These are phyloP conservation scores for Hyaloperonospora arabidopsidis DNA, from an alignment of 352 stramenopile genomes.

Conservation along the genomic window DNA sequence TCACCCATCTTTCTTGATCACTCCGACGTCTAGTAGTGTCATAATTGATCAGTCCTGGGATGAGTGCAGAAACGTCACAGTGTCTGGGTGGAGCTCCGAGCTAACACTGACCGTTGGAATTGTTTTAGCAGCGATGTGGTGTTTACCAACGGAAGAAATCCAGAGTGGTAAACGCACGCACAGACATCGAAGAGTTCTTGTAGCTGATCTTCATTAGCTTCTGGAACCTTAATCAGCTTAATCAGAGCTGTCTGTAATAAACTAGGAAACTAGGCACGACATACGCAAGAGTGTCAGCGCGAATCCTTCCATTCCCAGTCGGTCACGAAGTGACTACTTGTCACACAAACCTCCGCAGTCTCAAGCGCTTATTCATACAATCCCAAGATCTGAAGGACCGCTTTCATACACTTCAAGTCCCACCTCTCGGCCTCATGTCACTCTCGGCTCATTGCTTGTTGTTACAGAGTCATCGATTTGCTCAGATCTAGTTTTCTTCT, in stretches of 20 bases:
- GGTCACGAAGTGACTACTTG: not conserved
- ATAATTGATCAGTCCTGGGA: conserved; percentile 32
- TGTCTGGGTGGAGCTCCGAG: conserved; percentile 11
- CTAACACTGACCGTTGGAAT: conserved; percentile 21
- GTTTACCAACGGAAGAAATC: not conserved
- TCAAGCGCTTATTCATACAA: conserved; percentile 25
- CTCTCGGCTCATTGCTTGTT: not conserved
- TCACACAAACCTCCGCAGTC: conserved; percentile 22
- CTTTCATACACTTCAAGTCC: conserved; percentile 21
- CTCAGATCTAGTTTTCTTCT: too few species aligned
- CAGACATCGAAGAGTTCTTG: conserved; percentile 29
- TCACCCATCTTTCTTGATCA: not conserved
- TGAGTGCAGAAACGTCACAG: conserved; percentile 19
- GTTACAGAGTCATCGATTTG: too few species aligned
- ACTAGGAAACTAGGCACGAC: conserved; percentile 15
- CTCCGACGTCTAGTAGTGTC: conserved; percentile 26
- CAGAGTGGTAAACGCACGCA: conserved; percentile 14
- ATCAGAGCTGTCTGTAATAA: conserved; percentile 19
- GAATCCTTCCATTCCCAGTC: not conserved
- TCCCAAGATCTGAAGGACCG: conserved; percentile 21
- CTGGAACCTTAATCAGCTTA: conserved; percentile 14
- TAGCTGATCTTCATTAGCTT: conserved; percentile 15
- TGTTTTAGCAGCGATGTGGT: conserved; percentile 1
- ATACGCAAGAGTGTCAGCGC: not conserved
- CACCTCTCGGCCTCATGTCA: conserved; percentile 7